A percentile compares a stretch with the other conserved stretches of the same genome.
These are phyloP conservation scores for Ascoidea asiatica DNA, from an alignment of 805 yeast genomes.

Conservation along the genomic window DNA sequence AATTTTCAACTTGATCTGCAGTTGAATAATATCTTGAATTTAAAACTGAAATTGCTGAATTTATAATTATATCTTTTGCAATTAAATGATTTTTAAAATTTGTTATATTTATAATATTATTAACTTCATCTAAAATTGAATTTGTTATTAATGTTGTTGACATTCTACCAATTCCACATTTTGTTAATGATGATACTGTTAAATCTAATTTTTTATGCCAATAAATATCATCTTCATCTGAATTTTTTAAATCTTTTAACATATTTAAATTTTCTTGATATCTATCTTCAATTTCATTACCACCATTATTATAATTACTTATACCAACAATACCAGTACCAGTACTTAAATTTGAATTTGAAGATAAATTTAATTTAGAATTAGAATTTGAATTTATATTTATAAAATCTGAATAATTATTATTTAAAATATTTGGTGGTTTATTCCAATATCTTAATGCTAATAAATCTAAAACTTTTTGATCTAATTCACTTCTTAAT, in stretches of 20 bases:
- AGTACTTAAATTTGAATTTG: slow-evolving; percentile 9
- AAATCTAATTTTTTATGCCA: slow-evolving; percentile 86
- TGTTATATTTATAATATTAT: slow-evolving; percentile 57
- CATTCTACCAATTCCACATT: slow-evolving; percentile 85
- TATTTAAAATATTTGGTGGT: slow-evolving; percentile 20
- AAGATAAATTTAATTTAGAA: slow-evolving; percentile 1
- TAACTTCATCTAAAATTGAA: slow-evolving; percentile 66
- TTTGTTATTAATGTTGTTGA: slow-evolving; percentile 75
- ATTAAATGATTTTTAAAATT: slow-evolving; percentile 76
- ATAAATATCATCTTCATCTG: slow-evolving; percentile 54
- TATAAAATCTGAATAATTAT: slow-evolving; percentile 27
- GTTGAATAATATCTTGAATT: slow-evolving; percentile 74
- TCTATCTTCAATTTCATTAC: not conserved
- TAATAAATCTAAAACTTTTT: slow-evolving; percentile 69
- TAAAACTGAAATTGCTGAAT: slow-evolving; percentile 73
- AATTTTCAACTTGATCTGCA: slow-evolving; percentile 96
- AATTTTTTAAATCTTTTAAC: slow-evolving; percentile 39
- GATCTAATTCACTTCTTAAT: slow-evolving; percentile 77
- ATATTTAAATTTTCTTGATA: slow-evolving; percentile 36
- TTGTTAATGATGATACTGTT: slow-evolving; percentile 73
- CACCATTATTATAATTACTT: slow-evolving; percentile 8
- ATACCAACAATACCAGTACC: not conserved
- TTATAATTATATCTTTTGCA: slow-evolving; percentile 67
- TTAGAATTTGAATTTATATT: slow-evolving; percentile 7
- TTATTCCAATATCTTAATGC: slow-evolving; percentile 91